Evolutionary conservation across 192 early-diverging fungal species (phyloP), one percentile per base, ranked within the genome.

Genomic region (Jimgerdemannia lactiflua): DNA sequence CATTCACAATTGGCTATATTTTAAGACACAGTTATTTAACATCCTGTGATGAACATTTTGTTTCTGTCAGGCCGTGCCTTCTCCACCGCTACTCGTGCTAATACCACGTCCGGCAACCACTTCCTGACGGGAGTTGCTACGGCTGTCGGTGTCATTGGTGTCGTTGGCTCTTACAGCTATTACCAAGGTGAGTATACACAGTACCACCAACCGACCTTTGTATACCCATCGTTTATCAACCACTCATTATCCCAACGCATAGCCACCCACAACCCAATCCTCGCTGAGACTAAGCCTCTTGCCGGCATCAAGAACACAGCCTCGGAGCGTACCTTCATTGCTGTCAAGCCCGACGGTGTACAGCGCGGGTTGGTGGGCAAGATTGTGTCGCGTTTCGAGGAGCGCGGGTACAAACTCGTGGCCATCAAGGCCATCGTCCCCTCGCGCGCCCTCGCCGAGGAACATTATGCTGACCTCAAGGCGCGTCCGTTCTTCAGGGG

Each of bases 401-500:
- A 85, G 71, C 90, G 92, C 80, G 95, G 95, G 29, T 97, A 95
- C 91, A 96, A 96, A 86, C 91, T 97, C 20, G 90, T 95, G 63
- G 95, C 87, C 49, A 87, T 97, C 72, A 94, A 95, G 88, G 86
- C 91, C 66, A 70, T 91, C 73, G 87, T 85, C 72, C 92, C 93
- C 9, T 81, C 83, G 77, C 81, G 80, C 70, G 79, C 74, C 4
- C 82, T 93, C 66, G 93, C 92, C 82, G 91, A 95, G 85, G 84
- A 93, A 83, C 95, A 98, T 85, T 97, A 97, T 75, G 93, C 84
- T 64, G 95, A 98, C 80, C 87, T 93, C 67, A 91, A 88, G 77
- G 82, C 85, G 75, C 89, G 94, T 80, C 96, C 96, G 42, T 97
- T 97, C 89, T 97, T 95, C 85, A 84, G 77, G 20, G 93, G 95